Base-by-base conservation (phyloP, 1,139 yeast genomes). In the Sugiyamaella paludigena region DNA sequence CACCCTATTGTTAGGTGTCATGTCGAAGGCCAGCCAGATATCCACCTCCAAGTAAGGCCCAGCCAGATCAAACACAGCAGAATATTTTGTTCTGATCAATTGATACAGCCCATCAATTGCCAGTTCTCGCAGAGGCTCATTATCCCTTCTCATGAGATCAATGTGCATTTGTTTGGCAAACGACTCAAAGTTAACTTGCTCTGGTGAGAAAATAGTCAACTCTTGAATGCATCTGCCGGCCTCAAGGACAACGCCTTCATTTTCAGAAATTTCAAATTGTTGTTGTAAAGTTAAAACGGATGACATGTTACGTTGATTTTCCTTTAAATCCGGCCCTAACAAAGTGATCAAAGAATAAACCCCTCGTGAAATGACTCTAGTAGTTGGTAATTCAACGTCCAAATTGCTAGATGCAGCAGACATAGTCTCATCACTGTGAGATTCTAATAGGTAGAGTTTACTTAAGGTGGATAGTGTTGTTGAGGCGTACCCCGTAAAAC, bases 391-490 rank as follows among this genome's bases (percentile, higher is more conserved):
- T 32, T 73, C 73, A 36, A 68, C 64, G 50, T 77, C 79, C 51
- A 79, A 63, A 54, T 80, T 79, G 28, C 78, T 70, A 12, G 75
- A 67, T 10, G 77, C 66, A 0, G 73, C 67, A 0, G 76, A 72
- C 2, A 67, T 53, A 4, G 77, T 70, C 52, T 71, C 75, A 11
- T 68, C 66, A 12, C 87, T 83, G 62, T 78, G 88, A 1, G 73
- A 63, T 53, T 83, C 89, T 48, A 76, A 71, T 0, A 73, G 55
- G 59, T 76, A 76, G 1, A 84, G 60, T 13, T 65, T 67, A 42
- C 73, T 73, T 45, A 87, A 58, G 1, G 78, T 61, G 1, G 67
- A 64, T 1, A 87, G 66, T 0, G 83, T 68, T 43, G 75, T 72
- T 8, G 72, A 58, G 2, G 79, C 70, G 12, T 71, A 68, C 4